Conservation (phyloP, 148 eudicot species). For the Camellia sinensis region DNA sequence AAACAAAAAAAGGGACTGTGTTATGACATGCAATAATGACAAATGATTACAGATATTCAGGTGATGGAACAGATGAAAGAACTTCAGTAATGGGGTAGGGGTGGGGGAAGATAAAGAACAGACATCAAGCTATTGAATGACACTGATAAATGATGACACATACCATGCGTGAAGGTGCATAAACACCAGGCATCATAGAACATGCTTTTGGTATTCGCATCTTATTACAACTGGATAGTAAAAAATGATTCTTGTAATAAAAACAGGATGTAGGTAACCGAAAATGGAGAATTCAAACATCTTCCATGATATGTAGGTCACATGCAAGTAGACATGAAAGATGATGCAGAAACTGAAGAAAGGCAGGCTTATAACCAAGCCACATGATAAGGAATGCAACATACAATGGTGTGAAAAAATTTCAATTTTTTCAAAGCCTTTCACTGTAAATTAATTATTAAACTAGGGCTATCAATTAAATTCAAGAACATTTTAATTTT, state of each 20-base stretch:
- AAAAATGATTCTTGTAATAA: not conserved
- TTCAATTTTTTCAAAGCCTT: not conserved
- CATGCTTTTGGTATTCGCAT: not conserved
- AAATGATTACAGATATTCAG: slow-evolving; percentile 7
- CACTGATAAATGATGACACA: not conserved
- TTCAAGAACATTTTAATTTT: not conserved
- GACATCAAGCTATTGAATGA: not conserved
- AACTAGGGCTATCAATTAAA: not conserved
- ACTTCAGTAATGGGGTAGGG: not conserved
- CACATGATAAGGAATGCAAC: not conserved
- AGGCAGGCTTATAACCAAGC: not conserved
- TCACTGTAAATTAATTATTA: not conserved
- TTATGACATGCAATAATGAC: not conserved
- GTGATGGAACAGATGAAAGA: not conserved
- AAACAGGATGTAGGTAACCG: not conserved
- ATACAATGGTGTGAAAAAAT: not conserved
- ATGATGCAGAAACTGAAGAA: not conserved
- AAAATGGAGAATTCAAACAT: not conserved
- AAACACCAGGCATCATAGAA: not conserved
- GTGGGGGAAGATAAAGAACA: not conserved
- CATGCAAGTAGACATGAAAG: not conserved
- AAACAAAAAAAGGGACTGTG: slow-evolving; percentile 14
- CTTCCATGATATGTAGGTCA: not conserved
- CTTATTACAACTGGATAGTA: not conserved
- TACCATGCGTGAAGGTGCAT: not conserved